These are phyloP conservation scores for Leccinum ochraceum DNA, from an alignment of 768 basidiomycete genomes.

Conservation along the genomic window DNA sequence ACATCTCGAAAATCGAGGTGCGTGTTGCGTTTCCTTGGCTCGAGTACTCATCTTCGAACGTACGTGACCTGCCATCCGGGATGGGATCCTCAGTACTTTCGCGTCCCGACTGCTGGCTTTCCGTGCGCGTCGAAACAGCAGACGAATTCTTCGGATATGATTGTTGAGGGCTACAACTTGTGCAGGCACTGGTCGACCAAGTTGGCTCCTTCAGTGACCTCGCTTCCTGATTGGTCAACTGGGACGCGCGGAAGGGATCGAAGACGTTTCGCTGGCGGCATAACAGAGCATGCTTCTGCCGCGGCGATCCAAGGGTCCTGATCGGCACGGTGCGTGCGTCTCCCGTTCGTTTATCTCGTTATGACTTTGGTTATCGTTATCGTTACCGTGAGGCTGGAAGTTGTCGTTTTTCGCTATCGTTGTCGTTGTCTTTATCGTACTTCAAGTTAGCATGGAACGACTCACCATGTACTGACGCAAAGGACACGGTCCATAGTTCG, in stretches of 20 bases:
- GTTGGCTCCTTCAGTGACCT: constrained; percentile 59
- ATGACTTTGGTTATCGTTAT: neutral
- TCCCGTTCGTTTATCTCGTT: neutral
- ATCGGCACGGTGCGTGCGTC: constrained; percentile 48
- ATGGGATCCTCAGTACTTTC: constrained; percentile 43
- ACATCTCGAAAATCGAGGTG: constrained; percentile 31
- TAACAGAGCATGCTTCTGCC: constrained; percentile 71
- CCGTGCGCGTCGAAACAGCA: constrained; percentile 66
- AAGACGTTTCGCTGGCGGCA: constrained; percentile 71
- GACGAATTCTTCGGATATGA: constrained; percentile 66
- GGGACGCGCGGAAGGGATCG: constrained; percentile 58
- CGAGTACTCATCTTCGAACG: neutral
- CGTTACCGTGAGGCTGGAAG: constrained; percentile 24
- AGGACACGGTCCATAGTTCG: constrained; percentile 37
- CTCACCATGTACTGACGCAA: neutral
- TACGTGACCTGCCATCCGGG: too few species aligned
- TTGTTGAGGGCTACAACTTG: constrained; percentile 67
- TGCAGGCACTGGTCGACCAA: constrained; percentile 53
- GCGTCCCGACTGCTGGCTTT: constrained; percentile 72
- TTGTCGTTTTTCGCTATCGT: neutral
- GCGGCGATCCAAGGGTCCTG: constrained; percentile 62
- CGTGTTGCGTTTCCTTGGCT: neutral
- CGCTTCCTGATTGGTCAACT: constrained; percentile 45
- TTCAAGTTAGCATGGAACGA: neutral
- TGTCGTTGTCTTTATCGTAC: neutral